Conservation (phyloP, 129 eudicot genomes). For the Centrapalus pauciflorus region DNA sequence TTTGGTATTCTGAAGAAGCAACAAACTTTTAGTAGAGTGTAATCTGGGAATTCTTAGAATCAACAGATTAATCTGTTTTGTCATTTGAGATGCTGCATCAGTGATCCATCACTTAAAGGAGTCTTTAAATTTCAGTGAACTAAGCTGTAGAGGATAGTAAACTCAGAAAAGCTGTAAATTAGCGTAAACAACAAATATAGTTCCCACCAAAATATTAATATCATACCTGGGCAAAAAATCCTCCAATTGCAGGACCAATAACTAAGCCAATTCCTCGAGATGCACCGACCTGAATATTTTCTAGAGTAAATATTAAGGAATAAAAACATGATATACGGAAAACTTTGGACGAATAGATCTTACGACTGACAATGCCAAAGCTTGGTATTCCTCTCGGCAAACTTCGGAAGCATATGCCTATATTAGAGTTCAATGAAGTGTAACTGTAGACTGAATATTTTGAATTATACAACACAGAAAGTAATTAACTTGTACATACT, state of each 20-base stretch:
- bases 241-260: conserved; percentile 46
- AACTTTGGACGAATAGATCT: background rate
- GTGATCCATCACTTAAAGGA: background rate
- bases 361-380: conserved; percentile 31
- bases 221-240: conserved; percentile 35
- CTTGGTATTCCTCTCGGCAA: conserved; percentile 31
- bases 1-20: no score
- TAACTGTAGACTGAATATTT: background rate
- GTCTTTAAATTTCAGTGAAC: background rate
- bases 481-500: no score
- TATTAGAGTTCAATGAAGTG: background rate
- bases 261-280: conserved; percentile 37
- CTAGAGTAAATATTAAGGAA: background rate
- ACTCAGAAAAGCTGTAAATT: background rate
- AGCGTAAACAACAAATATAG: background rate
- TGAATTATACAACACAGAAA: background rate
- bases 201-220: background rate
- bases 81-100: no score
- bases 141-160: background rate
- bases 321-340: background rate
- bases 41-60: no score
- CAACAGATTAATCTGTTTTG: no score
- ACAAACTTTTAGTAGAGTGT: no score
- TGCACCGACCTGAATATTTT: conserved; percentile 26
- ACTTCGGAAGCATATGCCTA: conserved; percentile 38